phyloP scores from a whole-genome alignment of 2,329 filamentous ascomycete species.

The Gaeumannomyces tritici region DNA sequence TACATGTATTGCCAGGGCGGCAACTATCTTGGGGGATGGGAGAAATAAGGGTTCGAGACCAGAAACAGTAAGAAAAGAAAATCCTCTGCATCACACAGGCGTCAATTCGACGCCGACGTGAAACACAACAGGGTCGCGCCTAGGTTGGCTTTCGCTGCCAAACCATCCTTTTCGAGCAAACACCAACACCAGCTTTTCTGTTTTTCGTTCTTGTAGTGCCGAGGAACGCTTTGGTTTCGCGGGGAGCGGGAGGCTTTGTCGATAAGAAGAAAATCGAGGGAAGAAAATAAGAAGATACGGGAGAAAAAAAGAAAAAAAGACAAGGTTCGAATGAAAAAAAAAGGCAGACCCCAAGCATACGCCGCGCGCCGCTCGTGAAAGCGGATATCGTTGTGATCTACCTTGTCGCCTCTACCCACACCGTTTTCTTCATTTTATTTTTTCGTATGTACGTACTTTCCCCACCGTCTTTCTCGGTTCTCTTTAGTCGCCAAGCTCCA shows the following conservation, averaged over 20 bases:
- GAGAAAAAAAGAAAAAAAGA: neutral
- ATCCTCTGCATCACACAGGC: too few relatives aligned
- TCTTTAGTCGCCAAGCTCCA: constrained; percentile 32
- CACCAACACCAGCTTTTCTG: neutral
- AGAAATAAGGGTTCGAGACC: neutral
- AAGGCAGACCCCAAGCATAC: neutral
- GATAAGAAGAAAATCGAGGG: neutral
- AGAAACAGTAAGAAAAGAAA: neutral
- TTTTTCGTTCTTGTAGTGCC: too few relatives aligned
- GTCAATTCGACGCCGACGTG: neutral
- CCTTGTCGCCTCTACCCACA: neutral
- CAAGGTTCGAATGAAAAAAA: neutral
- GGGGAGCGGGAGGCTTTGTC: neutral
- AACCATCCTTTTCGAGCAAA: neutral
- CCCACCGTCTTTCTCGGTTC: too few relatives aligned
- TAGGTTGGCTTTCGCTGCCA: too few relatives aligned
- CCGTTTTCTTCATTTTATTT: neutral
- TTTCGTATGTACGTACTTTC: too few relatives aligned
- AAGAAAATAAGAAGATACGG: neutral
- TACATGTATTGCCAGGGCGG: neutral
- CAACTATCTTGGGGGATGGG: too few relatives aligned
- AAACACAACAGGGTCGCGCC: too few relatives aligned
- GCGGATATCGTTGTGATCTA: neutral
- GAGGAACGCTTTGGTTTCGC: too few relatives aligned
- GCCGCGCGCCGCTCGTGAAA: neutral